Evolutionary conservation across 2,329 filamentous ascomycete species (phyloP).

Genomic region (Aspergillus hortae): DNA sequence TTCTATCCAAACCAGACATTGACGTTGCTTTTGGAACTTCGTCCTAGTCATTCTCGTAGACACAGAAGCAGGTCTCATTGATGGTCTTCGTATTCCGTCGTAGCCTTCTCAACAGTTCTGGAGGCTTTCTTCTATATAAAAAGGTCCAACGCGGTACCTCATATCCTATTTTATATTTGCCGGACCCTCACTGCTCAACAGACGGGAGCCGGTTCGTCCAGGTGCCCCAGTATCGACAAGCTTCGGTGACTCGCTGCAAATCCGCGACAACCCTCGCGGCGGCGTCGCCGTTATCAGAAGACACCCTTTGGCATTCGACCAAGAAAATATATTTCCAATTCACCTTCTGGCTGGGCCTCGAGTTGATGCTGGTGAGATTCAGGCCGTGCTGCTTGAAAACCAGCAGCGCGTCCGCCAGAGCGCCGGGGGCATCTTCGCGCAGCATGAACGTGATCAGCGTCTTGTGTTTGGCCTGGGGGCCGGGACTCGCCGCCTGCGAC

Average conservation of each 20-base stretch:
- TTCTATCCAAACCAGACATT: conserved; percentile 1
- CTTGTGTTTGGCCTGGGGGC: conserved; percentile 51
- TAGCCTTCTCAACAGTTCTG: too few relatives aligned
- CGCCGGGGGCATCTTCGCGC: conserved; percentile 72
- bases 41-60: not conserved
- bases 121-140: not conserved
- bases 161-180: not conserved
- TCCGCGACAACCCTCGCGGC: conserved; percentile 30
- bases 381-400: conserved; percentile 71
- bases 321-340: conserved; percentile 95
- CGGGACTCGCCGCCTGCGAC: not conserved
- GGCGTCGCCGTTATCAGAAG: conserved; percentile 23
- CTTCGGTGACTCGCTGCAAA: conserved; percentile 35
- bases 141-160: not conserved
- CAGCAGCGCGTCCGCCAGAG: conserved; percentile 73
- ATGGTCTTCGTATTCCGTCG: too few relatives aligned
- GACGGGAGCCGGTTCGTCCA: conserved; percentile 34
- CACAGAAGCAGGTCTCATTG: too few relatives aligned
- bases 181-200: not conserved
- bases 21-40: not conserved
- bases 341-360: conserved; percentile 68
- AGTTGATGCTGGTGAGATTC: conserved; percentile 89
- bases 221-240: conserved; percentile 38
- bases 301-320: conserved; percentile 73
- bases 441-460: conserved; percentile 81